These are phyloP conservation scores for Candida maesae DNA, from an alignment of 805 yeast genomes.

Conservation along the genomic window DNA sequence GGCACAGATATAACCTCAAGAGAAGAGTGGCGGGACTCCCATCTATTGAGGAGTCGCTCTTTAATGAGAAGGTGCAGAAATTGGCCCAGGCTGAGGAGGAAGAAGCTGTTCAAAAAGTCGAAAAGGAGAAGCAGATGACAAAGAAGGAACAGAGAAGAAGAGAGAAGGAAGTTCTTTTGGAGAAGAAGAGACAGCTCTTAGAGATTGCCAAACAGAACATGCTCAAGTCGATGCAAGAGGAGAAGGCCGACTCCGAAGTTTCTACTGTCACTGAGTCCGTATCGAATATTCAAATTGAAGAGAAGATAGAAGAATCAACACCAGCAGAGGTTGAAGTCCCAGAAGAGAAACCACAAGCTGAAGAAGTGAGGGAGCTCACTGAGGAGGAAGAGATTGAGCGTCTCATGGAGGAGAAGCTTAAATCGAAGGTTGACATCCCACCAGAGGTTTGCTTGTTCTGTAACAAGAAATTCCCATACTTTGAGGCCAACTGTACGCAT, in stretches of 20 bases:
- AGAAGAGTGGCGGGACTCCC: slow-evolving; percentile 89
- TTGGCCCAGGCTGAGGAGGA: slow-evolving; percentile 24
- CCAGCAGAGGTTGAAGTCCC: slow-evolving; percentile 1
- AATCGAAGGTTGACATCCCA: slow-evolving; percentile 43
- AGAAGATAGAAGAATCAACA: not conserved
- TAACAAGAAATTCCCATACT: slow-evolving; percentile 38
- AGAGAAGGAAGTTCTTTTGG: slow-evolving; percentile 39
- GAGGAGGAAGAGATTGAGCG: slow-evolving; percentile 37
- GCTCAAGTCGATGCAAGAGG: slow-evolving; percentile 27
- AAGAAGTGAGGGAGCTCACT: slow-evolving; percentile 25
- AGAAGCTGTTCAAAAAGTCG: slow-evolving; percentile 14
- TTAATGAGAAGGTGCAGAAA: slow-evolving; percentile 61
- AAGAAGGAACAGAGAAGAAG: slow-evolving; percentile 40
- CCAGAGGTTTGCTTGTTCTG: slow-evolving; percentile 53
- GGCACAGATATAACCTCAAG: slow-evolving; percentile 96
- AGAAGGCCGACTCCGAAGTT: not conserved
- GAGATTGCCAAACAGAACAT: slow-evolving; percentile 39
- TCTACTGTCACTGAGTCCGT: slow-evolving; percentile 1
- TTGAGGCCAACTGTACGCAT: slow-evolving; percentile 59
- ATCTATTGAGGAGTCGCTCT: slow-evolving; percentile 60
- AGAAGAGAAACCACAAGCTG: slow-evolving; percentile 2
- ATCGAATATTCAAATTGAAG: not conserved
- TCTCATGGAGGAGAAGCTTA: slow-evolving; percentile 36
- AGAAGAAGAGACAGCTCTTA: slow-evolving; percentile 37
- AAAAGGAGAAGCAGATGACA: slow-evolving; percentile 31